These are phyloP conservation scores for Lentinula edodes DNA, from an alignment of 768 basidiomycete species.

Conservation along the genomic window DNA sequence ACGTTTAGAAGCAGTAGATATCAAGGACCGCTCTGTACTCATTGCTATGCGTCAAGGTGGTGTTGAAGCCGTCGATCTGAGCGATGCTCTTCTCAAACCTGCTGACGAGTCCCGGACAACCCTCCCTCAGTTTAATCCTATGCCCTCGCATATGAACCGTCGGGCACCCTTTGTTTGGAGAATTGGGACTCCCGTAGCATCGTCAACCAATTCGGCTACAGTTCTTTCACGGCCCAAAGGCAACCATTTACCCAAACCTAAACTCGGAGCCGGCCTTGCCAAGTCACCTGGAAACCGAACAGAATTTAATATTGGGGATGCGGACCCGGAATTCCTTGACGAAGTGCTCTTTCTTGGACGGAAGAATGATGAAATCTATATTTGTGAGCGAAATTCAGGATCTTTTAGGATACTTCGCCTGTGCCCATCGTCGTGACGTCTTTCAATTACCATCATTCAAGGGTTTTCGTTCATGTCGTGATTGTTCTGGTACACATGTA, in stretches of 20 bases:
- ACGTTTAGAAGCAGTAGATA: constrained; percentile 78
- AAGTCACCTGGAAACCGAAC: constrained; percentile 42
- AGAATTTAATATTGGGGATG: constrained; percentile 48
- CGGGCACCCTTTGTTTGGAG: constrained; percentile 78
- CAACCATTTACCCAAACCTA: constrained; percentile 38
- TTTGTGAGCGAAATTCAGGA: constrained; percentile 71
- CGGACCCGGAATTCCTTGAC: constrained; percentile 49
- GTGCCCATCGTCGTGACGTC: constrained; percentile 28
- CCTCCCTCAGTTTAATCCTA: constrained; percentile 67
- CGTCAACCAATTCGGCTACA: constrained; percentile 31
- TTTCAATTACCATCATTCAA: not conserved
- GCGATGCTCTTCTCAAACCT: constrained; percentile 74
- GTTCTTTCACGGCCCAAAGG: constrained; percentile 22
- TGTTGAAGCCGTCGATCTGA: constrained; percentile 73
- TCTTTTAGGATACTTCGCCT: constrained; percentile 76
- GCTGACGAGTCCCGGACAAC: constrained; percentile 72
- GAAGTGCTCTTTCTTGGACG: constrained; percentile 82
- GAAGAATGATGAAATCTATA: constrained; percentile 68
- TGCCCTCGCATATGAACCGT: constrained; percentile 56
- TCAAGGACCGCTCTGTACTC: constrained; percentile 67
- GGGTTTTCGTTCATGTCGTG: not conserved
- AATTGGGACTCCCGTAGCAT: constrained; percentile 65
- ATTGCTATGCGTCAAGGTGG: constrained; percentile 87
- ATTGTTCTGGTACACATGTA: not conserved
- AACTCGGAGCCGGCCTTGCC: constrained; percentile 38